Evolutionary conservation across 352 stramenopile species (phyloP).

Genomic region (Pythium folliculosum): DNA sequence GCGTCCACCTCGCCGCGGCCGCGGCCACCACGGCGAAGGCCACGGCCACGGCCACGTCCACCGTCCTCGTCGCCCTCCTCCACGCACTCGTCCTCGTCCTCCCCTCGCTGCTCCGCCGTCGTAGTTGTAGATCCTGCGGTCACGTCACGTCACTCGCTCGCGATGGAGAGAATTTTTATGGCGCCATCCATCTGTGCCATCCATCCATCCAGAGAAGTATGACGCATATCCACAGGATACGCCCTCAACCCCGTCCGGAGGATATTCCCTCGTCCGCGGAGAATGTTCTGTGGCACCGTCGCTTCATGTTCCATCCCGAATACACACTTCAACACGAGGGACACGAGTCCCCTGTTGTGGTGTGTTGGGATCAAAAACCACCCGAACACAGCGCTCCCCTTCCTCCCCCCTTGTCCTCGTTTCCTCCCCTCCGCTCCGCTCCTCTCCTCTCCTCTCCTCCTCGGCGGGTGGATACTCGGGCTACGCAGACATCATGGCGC

Average conservation of each 20-base stretch:
- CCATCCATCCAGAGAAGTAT: no score
- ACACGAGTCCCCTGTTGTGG: background rate
- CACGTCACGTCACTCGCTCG: background rate
- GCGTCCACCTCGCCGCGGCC: slow-evolving; percentile 4
- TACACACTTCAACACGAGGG: background rate
- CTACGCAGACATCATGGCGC: slow-evolving; percentile 4
- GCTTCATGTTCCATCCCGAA: background rate
- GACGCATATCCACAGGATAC: no score
- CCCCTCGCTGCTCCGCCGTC: background rate
- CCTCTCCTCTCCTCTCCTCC: background rate
- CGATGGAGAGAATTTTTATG: background rate
- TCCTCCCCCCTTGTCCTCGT: background rate
- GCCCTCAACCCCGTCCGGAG: no score
- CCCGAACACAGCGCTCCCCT: background rate
- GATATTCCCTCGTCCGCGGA: no score
- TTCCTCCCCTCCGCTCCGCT: background rate
- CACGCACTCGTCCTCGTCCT: background rate
- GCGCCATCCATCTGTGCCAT: no score
- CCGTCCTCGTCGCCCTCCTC: no score
- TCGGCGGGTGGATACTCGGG: background rate
- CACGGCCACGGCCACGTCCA: background rate
- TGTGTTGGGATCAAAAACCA: no score
- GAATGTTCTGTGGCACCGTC: background rate
- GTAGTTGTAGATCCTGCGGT: background rate
- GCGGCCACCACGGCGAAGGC: background rate